Conservation (phyloP, 2,329 filamentous ascomycete genomes). For the Phymatotrichopsis omnivora region DNA sequence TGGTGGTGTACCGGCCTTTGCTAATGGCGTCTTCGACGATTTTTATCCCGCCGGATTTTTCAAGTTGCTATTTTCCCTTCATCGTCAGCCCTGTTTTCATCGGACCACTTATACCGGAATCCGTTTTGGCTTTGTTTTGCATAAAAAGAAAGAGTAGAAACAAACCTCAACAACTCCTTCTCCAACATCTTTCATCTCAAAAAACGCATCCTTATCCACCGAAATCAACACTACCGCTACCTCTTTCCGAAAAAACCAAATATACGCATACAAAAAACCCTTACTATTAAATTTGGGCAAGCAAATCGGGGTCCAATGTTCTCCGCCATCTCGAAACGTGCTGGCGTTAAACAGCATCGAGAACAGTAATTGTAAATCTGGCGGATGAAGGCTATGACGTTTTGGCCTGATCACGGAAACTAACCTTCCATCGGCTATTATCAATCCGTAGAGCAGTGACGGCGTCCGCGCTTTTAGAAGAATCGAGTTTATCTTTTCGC, state of each 20-base stretch:
- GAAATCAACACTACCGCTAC: conserved; percentile 91
- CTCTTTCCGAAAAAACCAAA: conserved; percentile 83
- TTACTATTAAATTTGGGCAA: conserved; percentile 94
- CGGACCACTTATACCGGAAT: background rate
- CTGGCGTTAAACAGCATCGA: conserved; percentile 98
- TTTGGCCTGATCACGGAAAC: conserved; percentile 92
- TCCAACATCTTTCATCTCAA: conserved; percentile 66
- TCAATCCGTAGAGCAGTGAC: conserved; percentile 79
- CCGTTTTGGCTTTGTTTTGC: background rate
- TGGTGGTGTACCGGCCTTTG: conserved; percentile 58
- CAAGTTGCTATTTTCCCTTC: conserved; percentile 50
- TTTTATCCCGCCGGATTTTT: conserved; percentile 62
- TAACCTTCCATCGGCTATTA: conserved; percentile 83
- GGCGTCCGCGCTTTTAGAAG: conserved; percentile 68
- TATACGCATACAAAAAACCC: conserved; percentile 98
- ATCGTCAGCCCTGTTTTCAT: conserved; percentile 47
- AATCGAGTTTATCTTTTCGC: conserved; percentile 74
- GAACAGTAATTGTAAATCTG: conserved; percentile 91
- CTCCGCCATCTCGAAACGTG: conserved; percentile 76
- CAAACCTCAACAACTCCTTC: conserved; percentile 48
- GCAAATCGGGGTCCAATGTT: conserved; percentile 96
- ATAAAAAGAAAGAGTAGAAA: conserved; percentile 15
- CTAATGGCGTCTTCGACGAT: conserved; percentile 63
- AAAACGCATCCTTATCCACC: conserved; percentile 87
- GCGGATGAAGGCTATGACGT: conserved; percentile 88